These are phyloP conservation scores for Amanita exitialis DNA, from an alignment of 768 basidiomycete species.

Conservation along the genomic window DNA sequence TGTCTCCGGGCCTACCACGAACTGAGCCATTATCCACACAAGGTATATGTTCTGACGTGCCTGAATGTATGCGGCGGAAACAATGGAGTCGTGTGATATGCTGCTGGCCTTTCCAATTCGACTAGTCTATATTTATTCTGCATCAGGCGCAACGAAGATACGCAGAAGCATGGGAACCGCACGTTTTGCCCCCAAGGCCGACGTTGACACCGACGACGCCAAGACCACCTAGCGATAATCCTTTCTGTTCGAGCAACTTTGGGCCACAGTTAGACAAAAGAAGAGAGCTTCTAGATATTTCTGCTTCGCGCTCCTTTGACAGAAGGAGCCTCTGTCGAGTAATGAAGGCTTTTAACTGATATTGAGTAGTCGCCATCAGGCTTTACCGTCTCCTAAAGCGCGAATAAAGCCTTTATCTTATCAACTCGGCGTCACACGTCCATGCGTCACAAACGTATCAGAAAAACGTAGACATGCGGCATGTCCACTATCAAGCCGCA, in stretches of 20 bases:
- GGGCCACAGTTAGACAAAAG: conserved; percentile 76
- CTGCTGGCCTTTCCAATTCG: conserved; percentile 75
- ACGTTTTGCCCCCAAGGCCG: conserved; percentile 93
- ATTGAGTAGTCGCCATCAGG: conserved; percentile 21
- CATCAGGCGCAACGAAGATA: conserved; percentile 10
- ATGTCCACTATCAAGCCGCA: too few relatives aligned
- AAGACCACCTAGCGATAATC: conserved; percentile 69
- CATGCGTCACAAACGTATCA: not conserved
- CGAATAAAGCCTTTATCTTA: too few relatives aligned
- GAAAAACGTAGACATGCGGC: not conserved
- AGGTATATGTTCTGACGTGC: conserved; percentile 18
- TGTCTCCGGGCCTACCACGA: conserved; percentile 65
- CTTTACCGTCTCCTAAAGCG: too few relatives aligned
- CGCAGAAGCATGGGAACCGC: conserved; percentile 10
- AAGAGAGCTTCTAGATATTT: conserved; percentile 70
- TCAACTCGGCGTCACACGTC: not conserved
- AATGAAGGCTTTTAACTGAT: conserved; percentile 47
- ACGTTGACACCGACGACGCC: conserved; percentile 64
- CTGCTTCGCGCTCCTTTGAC: conserved; percentile 67
- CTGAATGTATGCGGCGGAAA: conserved; percentile 88
- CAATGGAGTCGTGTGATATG: conserved; percentile 57
- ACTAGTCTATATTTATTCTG: conserved; percentile 54
- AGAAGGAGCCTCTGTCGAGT: conserved; percentile 59
- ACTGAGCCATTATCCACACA: conserved; percentile 9
- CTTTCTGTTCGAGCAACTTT: conserved; percentile 80